Evolutionary conservation across 441 rosid genomes (phyloP).

Genomic region (Jatropha podagrica): DNA sequence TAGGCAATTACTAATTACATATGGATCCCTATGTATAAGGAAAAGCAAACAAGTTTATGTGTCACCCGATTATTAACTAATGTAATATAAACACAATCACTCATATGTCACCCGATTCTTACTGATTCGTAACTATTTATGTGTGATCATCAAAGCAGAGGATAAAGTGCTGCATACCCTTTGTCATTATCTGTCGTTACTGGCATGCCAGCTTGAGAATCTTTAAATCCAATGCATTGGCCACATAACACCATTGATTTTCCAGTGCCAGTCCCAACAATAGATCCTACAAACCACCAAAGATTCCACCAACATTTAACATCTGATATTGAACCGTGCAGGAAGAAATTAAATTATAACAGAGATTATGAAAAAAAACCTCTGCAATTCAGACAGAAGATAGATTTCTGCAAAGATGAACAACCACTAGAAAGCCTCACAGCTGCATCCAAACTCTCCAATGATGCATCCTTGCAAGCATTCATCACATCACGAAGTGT

Average conservation of each 20-base stretch:
- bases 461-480: constrained; percentile 60
- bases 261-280: constrained; percentile 29
- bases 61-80: background rate
- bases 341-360: background rate
- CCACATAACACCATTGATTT: constrained; percentile 51
- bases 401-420: constrained; percentile 48
- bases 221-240: constrained; percentile 45
- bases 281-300: constrained; percentile 41
- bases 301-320: constrained; percentile 7
- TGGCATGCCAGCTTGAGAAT: constrained; percentile 32
- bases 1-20: background rate
- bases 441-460: constrained; percentile 59
- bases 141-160: background rate
- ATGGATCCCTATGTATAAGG: background rate
- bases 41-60: background rate
- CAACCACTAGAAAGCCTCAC: constrained; percentile 47
- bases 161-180: constrained; percentile 37
- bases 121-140: background rate
- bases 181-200: constrained; percentile 30
- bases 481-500: constrained; percentile 86
- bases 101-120: background rate
- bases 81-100: background rate
- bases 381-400: constrained; percentile 77
- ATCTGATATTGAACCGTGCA: background rate
- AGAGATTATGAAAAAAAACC: constrained; percentile 45